Evolutionary conservation across 1,139 yeast species (phyloP), one percentile per base, ranked within the genome.

Genomic region (Kodamaea suecica): DNA sequence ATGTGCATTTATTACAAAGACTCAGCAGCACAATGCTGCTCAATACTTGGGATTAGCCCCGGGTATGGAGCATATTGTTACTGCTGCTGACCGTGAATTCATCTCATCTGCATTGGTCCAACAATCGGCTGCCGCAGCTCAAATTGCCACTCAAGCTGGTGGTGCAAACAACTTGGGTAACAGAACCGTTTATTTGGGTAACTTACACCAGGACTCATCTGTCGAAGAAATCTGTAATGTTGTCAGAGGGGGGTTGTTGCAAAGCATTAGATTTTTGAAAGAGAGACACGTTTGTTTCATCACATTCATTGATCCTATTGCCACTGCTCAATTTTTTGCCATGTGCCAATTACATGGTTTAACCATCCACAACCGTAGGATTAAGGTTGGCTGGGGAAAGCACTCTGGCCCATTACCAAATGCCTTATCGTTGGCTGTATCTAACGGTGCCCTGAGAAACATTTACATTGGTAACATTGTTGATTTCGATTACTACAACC

Each of bases 11-110:
- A 85, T 90, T 35, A 87, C 97, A 25, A 87, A 86, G 59, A 85
- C 97, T 19, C 97, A 92, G 61, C 96, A 88, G 61, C 97, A 90
- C 55, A 88, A 90, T 58, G 97, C 97, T 15, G 96, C 97, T 6
- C 95, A 90, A 61, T 90, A 87, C 57, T 67, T 90, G 41, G 97
- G 97, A 2, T 73, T 88, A 47, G 88, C 90, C 27, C 95, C 95
- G 15, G 95, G 95, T 17, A 79, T 82, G 77, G 95, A 85, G 54
- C 88, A 84, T 53, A 69, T 85, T 40, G 81, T 81, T 17, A 82
- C 88, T 28, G 84, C 84, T 41, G 87, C 90, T 15, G 95, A 88
- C 57, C 67, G 85, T 35, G 85, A 78, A 46, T 70, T 78, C 47
- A 72, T 49, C 46, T 76, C 81, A 2, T 66, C 73, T 30, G 82